Evolutionary conservation across 164 flowering plant species (phyloP), one percentile per base, ranked within the genome.

Genomic region (Vitis rupestris): DNA sequence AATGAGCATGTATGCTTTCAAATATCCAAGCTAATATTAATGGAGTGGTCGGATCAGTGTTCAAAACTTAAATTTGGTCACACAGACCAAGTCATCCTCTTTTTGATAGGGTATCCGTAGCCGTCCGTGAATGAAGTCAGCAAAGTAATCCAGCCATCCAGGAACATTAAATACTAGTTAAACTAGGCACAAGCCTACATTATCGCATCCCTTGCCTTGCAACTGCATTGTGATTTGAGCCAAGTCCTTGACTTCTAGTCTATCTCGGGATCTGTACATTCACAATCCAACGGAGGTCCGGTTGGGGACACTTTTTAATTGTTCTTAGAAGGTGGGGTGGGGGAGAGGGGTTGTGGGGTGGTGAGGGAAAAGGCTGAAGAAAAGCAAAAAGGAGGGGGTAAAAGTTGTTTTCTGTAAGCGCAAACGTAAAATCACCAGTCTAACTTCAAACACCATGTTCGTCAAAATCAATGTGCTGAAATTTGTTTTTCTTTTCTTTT

Each of bases 171-270:
- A 29, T 13, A 29, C 14, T 12, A 29, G 47, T 62, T 13, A 61
- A 44, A 44, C 11, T 44, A 17, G 8, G 64, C 50, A 62, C 47
- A 62, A 62, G 14, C 65, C 65, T 30, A 31, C 2, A 12, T 13
- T 6, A 12, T 6, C 64, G 50, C 27, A 37, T 48, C 59, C 14
- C 15, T 59, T 47, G 19, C 58, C 55, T 19, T 49, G 50, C 4
- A 55, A 50, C 51, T 54, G 59, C 74, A 54, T 80, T 69, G 80
- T 74, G 80, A 74, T 80, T 74, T 66, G 78, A 59, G 67, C 72
- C 59, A 74, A 69, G n/a, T 48, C 57, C 59, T 74, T 62, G 75
- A 71, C 73, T 63, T 76, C 68, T 49, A 3, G 44, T 50, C 19
- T 52, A 16, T 19, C 54, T 75, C 53, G 76, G 76, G 72, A 79